phyloP scores from a whole-genome alignment of 2,329 filamentous ascomycete species.

The Xylaria polymorpha region DNA sequence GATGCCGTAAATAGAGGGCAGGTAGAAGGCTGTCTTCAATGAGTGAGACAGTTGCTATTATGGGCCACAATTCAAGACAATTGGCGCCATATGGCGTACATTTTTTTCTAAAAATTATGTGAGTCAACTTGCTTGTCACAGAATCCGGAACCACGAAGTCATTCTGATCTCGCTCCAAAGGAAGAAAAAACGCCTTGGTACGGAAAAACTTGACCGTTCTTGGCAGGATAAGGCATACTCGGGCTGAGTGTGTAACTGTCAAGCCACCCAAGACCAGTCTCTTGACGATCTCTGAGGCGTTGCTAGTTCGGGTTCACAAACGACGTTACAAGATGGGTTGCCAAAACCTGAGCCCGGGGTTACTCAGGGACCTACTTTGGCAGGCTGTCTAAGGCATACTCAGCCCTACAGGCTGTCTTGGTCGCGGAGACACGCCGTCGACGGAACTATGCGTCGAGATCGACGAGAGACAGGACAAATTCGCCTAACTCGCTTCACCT shows the following conservation, averaged over 20 bases:
- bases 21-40: not conserved
- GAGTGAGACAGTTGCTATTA: not conserved
- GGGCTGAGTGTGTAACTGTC: slow-evolving; percentile 5
- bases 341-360: slow-evolving; percentile 3
- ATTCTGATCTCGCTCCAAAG: not conserved
- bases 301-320: not conserved
- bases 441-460: slow-evolving; percentile 10
- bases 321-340: slow-evolving; percentile 14
- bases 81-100: not conserved
- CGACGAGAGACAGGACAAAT: slow-evolving; percentile 17
- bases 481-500: slow-evolving; percentile 27
- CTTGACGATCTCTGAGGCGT: slow-evolving; percentile 25
- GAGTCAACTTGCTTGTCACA: not conserved
- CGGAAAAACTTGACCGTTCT: slow-evolving; percentile 7
- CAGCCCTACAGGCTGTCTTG: slow-evolving; percentile 27
- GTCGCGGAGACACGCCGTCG: not conserved
- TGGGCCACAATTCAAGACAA: not conserved
- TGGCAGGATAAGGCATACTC: slow-evolving; percentile 32
- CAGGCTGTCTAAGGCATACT: slow-evolving; percentile 15
- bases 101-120: slow-evolving; percentile 1
- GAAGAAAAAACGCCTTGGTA: slow-evolving; percentile 18
- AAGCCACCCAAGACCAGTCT: slow-evolving; percentile 6
- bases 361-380: not conserved
- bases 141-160: not conserved
- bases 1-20: not conserved